Evolutionary conservation across 768 basidiomycete genomes (phyloP).

Genomic region (Hysterangium stoloniferum): DNA sequence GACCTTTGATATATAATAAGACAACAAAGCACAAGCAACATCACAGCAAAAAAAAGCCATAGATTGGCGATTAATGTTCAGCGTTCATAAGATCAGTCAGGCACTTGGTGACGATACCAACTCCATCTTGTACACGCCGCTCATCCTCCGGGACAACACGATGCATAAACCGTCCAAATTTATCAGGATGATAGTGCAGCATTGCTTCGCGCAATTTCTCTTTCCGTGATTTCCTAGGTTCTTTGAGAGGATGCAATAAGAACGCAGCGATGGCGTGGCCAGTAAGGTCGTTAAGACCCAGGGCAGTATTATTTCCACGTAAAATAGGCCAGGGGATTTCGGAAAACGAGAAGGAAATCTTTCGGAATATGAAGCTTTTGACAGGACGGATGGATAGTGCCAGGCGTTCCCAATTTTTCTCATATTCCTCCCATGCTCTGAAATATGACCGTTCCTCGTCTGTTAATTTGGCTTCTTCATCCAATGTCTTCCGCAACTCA

Average conservation of each 20-base stretch:
- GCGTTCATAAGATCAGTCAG: constrained; percentile 28
- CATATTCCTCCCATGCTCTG: constrained; percentile 47
- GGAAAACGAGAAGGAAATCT: constrained; percentile 30
- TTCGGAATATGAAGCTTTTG: constrained; percentile 26
- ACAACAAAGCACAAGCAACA: no score
- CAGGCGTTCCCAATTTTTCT: constrained; percentile 39
- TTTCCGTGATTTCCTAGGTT: neutral
- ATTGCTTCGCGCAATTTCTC: constrained; percentile 1
- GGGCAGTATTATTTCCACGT: constrained; percentile 13
- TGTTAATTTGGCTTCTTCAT: constrained; percentile 38
- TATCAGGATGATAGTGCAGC: constrained; percentile 9
- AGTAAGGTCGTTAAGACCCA: constrained; percentile 26
- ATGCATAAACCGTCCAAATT: neutral
- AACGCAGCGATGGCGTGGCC: constrained; percentile 39
- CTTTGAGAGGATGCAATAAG: constrained; percentile 37
- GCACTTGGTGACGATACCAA: constrained; percentile 34
- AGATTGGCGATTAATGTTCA: constrained; percentile 19
- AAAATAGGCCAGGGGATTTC: constrained; percentile 60
- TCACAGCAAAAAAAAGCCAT: no score
- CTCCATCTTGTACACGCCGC: constrained; percentile 34
- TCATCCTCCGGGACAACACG: neutral
- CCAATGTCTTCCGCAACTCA: constrained; percentile 40
- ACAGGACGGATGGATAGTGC: neutral
- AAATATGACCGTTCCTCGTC: constrained; percentile 33
- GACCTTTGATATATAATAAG: no score